Base-by-base conservation (phyloP, 228 moss, liverwort and hornwort species). In the Sphagnum magellanicum region DNA sequence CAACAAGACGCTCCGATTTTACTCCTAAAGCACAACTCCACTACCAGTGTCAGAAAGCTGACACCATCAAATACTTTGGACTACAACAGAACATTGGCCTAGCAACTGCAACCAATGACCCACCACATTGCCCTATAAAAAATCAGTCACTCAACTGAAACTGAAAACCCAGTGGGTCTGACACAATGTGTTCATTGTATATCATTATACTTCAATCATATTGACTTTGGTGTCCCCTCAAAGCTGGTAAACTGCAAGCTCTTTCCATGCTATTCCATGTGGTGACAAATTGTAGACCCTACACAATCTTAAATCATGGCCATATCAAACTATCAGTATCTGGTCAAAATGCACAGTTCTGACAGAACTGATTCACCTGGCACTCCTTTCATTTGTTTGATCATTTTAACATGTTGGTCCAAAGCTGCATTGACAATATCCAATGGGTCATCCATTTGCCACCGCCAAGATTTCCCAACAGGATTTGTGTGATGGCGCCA, bases 401-500 rank as follows among this genome's bases (percentile, higher is more conserved):
- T 92, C 98, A 98, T 98, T 64, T 77, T 87, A 10, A 74, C 72
- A 74, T 98, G 98, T 70, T 98, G 88, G 77, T 93, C 92, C 75
- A 98, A 69, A 72, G 98, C 98, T 67, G 83, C 91, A 68, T 87
- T 89, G 46, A 98, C 98, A 77, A 98, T 93, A 69, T 93, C 98
- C 57, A 84, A 65, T 66, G 98, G 98, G 71, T 98, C 92, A 77
- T 98, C 98, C 98, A 94, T 93, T 81, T 93, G 88, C 98, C 98
- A 98, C 68, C 94, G 89, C 98, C 98, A 98, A 47, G 90, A 81
- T 85, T 87, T 93, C 53, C 98, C 92, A 14, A 98, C 91, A 65
- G 98, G 98, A 61, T 98, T 98, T 49, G 98, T 98, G 74, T 98
- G 98, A 78, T 98, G 98, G 74, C 98, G 88, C 98, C 98, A 98